Evolutionary conservation across 805 yeast species (phyloP), one percentile per base, ranked within the genome.

Genomic region (Candida khao-thaluensis): DNA sequence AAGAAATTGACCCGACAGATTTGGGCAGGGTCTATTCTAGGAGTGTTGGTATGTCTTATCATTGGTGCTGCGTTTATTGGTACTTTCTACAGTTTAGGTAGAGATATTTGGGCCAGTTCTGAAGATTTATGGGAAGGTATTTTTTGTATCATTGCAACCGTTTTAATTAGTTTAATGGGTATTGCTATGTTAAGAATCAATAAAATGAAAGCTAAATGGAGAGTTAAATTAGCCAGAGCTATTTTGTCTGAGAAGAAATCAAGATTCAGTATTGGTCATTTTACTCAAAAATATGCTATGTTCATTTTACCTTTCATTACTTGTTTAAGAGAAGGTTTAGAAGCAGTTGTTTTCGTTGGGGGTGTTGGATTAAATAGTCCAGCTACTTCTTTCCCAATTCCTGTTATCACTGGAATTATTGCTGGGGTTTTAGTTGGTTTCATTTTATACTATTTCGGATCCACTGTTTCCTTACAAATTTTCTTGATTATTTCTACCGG

Each of bases 121-220:
- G 99, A 91, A 62, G 97, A 91, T 61, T 63, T 91, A 42, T 91
- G 98, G 98, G 99, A 91, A 75, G 98, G 97, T 71, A 72, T 87
- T 42, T 89, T 91, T 60, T 86, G 95, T 66, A 68, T 91, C 50
- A 81, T 91, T 61, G 99, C 98, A 2, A 79, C 95, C 0, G 68
- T 86, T 33, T 78, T 91, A 79, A 91, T 91, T 57, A 78, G 96
- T 9, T 53, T 84, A 53, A 90, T 91, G 97, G 98, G 99, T 62
- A 76, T 91, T 56, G 95, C 97, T 42, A 86, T 91, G 96, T 76
- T 91, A 57, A 80, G 98, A 66, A 76, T 91, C 63, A 90, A 90
- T 72, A 89, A 90, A 72, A 87, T 90, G 95, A 89, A 88, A 69
- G 91, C 80, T 51, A 91, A 91, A 70, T 91, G 99, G 99, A 81